Evolutionary conservation across 192 early-diverging fungal genomes (phyloP).

Genomic region (Physocladia obscura): DNA sequence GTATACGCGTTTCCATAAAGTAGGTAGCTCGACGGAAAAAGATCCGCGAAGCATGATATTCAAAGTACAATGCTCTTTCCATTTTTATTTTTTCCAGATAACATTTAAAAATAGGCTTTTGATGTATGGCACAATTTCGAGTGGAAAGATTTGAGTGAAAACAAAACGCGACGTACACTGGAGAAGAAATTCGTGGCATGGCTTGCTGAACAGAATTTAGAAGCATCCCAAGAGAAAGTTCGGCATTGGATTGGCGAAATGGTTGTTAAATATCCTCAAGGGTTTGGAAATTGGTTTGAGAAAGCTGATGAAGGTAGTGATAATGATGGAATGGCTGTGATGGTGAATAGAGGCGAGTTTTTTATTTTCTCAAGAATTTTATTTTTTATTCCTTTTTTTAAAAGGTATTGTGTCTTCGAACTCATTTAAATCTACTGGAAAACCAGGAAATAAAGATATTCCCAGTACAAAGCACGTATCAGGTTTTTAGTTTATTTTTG

Average conservation of each 20-base stretch:
- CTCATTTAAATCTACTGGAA: too few species aligned
- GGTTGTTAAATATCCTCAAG: conserved; percentile 10
- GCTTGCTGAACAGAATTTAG: conserved; percentile 3
- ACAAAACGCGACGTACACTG: conserved; percentile 1
- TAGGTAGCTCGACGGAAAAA: background rate
- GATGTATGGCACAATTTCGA: conserved; percentile 15
- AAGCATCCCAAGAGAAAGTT: background rate
- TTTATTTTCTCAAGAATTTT: too few species aligned
- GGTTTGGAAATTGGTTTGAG: conserved; percentile 21
- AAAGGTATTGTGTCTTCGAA: too few species aligned
- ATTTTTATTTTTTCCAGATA: background rate
- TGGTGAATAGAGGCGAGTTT: too few species aligned
- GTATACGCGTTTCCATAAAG: background rate
- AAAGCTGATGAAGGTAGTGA: too few species aligned
- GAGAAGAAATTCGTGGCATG: conserved; percentile 12
- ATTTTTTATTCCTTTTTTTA: too few species aligned
- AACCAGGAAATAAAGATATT: too few species aligned
- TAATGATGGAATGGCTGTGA: too few species aligned
- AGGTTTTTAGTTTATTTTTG: too few species aligned
- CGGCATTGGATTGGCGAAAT: conserved; percentile 10
- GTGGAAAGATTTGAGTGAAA: conserved; percentile 19
- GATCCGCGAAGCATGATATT: conserved; percentile 3
- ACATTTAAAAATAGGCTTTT: background rate
- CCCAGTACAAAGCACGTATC: too few species aligned
- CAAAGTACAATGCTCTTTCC: background rate